Base-by-base conservation (phyloP, 768 basidiomycete genomes). In the Austroboletus festivus region DNA sequence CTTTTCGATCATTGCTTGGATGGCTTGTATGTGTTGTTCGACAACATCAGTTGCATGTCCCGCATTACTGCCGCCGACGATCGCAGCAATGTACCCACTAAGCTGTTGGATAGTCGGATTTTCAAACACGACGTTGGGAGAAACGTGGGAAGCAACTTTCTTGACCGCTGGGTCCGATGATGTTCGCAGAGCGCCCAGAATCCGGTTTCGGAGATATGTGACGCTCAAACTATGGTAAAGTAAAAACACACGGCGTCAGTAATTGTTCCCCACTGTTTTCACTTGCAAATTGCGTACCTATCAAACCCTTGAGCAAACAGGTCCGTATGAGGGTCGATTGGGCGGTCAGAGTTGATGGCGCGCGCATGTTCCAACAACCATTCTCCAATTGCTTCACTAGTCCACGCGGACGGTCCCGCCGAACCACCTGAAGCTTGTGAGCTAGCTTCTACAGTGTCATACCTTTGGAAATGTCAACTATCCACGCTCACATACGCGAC, bases 1-100 rank as follows among this genome's bases (percentile, higher is more conserved):
- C 54, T 73, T 75, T 12, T 63, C 65, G 31, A 77, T 68, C 63
- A 78, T 68, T 0, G 53, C 63, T 23, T 68, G 59, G 53, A 76
- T 74, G 4, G 45, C 53, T 20, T 37, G 37, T 19, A 52, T 57
- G 13, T 52, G 51, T 28, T 58, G 38, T 10, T 28, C 12, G 28
- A 28, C 28, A 12, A 28, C n/a, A n/a, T n/a, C n/a, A n/a, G n/a
- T n/a, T n/a, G n/a, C n/a, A n/a, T n/a, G n/a, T n/a, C n/a, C n/a
- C n/a, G n/a, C n/a, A n/a, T n/a, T n/a, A n/a, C n/a, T n/a, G n/a
- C n/a, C n/a, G n/a, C n/a, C n/a, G n/a, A n/a, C n/a, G n/a, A n/a
- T n/a, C n/a, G n/a, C n/a, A n/a, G n/a, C n/a, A n/a, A n/a, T n/a
- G n/a, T n/a, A n/a, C n/a, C n/a, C n/a, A n/a, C n/a, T n/a, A n/a